These are phyloP conservation scores for Houttuynia cordata DNA, from an alignment of 164 flowering plant genomes.

Conservation along the genomic window DNA sequence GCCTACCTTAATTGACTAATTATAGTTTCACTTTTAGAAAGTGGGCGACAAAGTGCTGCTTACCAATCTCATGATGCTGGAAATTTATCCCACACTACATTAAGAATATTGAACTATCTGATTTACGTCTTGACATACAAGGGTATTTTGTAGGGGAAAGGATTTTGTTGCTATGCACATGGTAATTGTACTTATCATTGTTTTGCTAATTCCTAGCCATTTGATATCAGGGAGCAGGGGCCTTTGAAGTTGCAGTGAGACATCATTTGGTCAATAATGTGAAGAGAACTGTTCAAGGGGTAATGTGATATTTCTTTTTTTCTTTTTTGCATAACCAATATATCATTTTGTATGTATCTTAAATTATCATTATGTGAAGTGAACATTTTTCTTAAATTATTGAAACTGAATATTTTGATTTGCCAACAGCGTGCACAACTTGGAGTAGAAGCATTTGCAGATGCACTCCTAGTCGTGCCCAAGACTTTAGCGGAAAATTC, in stretches of 20 bases:
- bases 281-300: constrained; percentile 97
- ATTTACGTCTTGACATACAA: too few species aligned
- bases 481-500: constrained; percentile 96
- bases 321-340: background rate
- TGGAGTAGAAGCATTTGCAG: constrained; percentile 95
- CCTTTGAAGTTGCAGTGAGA: constrained; percentile 97
- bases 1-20: too few species aligned
- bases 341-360: too few species aligned
- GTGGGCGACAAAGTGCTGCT: too few species aligned
- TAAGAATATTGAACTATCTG: too few species aligned
- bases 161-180: too few species aligned
- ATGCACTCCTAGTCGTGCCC: constrained; percentile 95
- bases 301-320: too few species aligned
- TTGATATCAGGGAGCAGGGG: constrained; percentile 79
- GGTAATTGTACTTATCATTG: background rate
- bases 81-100: too few species aligned
- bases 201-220: background rate
- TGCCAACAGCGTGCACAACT: constrained; percentile 85
- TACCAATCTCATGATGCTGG: too few species aligned
- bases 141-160: too few species aligned
- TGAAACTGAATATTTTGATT: constrained; percentile 2
- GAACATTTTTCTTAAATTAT: background rate
- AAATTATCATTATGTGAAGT: background rate
- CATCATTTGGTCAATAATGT: constrained; percentile 77
- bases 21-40: too few species aligned